Evolutionary conservation across 352 stramenopile genomes (phyloP).

Genomic region (Pythium rhizo-oryzae): DNA sequence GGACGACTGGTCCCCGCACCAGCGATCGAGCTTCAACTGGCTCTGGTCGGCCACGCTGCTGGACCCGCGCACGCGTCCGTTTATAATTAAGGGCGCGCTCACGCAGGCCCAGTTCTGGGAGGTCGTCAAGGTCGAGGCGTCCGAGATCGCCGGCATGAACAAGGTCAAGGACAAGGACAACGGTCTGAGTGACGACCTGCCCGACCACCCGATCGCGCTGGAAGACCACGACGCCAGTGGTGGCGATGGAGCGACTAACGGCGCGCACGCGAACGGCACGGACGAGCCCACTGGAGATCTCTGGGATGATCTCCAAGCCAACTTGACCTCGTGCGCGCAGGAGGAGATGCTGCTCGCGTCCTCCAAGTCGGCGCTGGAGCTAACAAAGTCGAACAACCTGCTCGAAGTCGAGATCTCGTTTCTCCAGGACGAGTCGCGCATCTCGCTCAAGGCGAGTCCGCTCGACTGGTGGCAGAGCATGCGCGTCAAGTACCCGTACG

Average conservation of each 20-base stretch:
- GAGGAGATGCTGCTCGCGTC: slow-evolving; percentile 75
- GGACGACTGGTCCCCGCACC: slow-evolving; percentile 40
- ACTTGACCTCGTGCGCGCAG: slow-evolving; percentile 66
- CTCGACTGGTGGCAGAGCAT: slow-evolving; percentile 80
- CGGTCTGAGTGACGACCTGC: slow-evolving; percentile 42
- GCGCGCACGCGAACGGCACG: slow-evolving; percentile 15
- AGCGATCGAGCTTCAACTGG: slow-evolving; percentile 62
- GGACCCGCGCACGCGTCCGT: slow-evolving; percentile 70
- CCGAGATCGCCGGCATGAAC: slow-evolving; percentile 50
- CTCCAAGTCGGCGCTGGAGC: slow-evolving; percentile 65
- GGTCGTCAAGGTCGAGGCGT: slow-evolving; percentile 62
- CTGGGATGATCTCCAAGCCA: slow-evolving; percentile 81
- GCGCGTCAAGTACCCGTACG: slow-evolving; percentile 81
- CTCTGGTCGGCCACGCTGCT: slow-evolving; percentile 73
- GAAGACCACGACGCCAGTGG: slow-evolving; percentile 36
- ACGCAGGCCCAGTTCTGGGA: slow-evolving; percentile 66
- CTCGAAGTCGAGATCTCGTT: slow-evolving; percentile 81
- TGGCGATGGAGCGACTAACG: background rate
- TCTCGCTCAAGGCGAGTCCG: slow-evolving; percentile 59
- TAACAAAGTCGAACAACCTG: slow-evolving; percentile 75
- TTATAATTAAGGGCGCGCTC: slow-evolving; percentile 76
- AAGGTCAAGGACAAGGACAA: slow-evolving; percentile 54
- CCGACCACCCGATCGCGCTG: slow-evolving; percentile 39
- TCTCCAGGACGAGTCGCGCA: slow-evolving; percentile 68
- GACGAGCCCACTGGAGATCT: slow-evolving; percentile 45